Percentiles rank a stretch among this genome's conserved stretches.
Conservation (phyloP, 2,329 filamentous ascomycete genomes). For the Ophioceras dolichostomum region DNA sequence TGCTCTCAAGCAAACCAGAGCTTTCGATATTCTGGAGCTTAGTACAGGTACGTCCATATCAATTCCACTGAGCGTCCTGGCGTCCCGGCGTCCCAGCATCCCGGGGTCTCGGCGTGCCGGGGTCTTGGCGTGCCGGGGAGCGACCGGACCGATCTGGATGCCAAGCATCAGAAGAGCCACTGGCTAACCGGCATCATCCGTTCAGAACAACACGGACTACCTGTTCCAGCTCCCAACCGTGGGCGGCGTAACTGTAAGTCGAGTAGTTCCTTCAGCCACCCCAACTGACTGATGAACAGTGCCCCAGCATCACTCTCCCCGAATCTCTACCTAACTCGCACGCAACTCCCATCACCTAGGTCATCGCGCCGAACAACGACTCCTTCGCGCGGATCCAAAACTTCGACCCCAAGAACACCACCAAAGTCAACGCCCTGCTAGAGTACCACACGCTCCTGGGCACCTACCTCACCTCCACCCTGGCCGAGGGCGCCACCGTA, state of each 20-base stretch:
- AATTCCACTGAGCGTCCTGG: too few species aligned
- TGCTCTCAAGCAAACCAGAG: background rate
- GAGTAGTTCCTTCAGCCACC: too few species aligned
- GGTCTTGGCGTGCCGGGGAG: background rate
- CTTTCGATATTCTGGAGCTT: slow-evolving; percentile 1
- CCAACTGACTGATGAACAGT: too few species aligned
- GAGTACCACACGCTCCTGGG: slow-evolving; percentile 50
- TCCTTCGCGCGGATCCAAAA: slow-evolving; percentile 43
- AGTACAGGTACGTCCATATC: background rate
- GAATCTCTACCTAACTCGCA: too few species aligned
- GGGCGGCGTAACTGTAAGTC: background rate
- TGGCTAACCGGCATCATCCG: background rate
- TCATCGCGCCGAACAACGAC: slow-evolving; percentile 45
- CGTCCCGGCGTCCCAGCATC: background rate
- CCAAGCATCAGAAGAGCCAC: background rate
- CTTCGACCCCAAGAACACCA: slow-evolving; percentile 28
- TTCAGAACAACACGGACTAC: slow-evolving; percentile 1
- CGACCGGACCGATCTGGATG: background rate
- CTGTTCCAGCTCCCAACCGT: background rate
- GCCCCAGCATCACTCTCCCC: too few species aligned
- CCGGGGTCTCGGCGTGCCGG: background rate
- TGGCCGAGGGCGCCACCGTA: slow-evolving; percentile 22
- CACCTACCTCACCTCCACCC: slow-evolving; percentile 26
- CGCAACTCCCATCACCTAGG: slow-evolving; percentile 11
- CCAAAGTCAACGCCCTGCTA: slow-evolving; percentile 35